Base-by-base conservation (phyloP, 345 rosid genomes). In the Brassica incana region DNA sequence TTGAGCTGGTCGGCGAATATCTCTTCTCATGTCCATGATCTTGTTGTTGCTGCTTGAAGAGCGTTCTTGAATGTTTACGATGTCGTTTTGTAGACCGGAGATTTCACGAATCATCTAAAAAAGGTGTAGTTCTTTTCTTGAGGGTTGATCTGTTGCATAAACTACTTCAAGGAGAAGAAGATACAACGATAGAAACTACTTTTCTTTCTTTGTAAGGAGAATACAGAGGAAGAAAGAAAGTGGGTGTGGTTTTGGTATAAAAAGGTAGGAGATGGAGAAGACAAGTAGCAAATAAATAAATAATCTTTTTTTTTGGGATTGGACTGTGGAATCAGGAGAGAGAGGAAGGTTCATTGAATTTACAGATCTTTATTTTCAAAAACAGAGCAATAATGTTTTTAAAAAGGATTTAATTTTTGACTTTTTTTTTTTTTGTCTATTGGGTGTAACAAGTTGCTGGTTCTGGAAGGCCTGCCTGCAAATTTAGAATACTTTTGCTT, bases 1-100 rank as follows among this genome's bases (percentile, higher is more conserved):
- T 64, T 30, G 18, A 8, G 84, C 10, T 20, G 74, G 18, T 6
- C 65, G 45, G 8, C 60, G 35, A 61, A 71, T 77, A 7, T 81
- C 77, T 77, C 84, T 72, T 66, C 77, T 77, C 67, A 6, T n/a
- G 11, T 81, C 77, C 84, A 81, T 81, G 59, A 52, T 5, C 14
- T 74, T 80, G 58, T 1, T 45, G 23, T 63, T 62, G 27, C 59
- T 67, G 58, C 23, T 50, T 33, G 67, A 36, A 69, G 20, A 69
- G 8, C 16, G 67, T 0, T 65, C 68, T 75, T 64, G 74, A 45
- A 68, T 61, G 71, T 79, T 61, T 23, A 79, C n/a, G 10, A 73
- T 30, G 62, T 78, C 77, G 54, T 61, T 79, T 74, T 69, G 80
- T 45, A 76, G 67, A 65, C 69, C 38, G 8, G 73, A 56, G 69